These are phyloP conservation scores for Hanseniaspora pseudoguilliermondii DNA, from an alignment of 805 yeast genomes.

Conservation along the genomic window DNA sequence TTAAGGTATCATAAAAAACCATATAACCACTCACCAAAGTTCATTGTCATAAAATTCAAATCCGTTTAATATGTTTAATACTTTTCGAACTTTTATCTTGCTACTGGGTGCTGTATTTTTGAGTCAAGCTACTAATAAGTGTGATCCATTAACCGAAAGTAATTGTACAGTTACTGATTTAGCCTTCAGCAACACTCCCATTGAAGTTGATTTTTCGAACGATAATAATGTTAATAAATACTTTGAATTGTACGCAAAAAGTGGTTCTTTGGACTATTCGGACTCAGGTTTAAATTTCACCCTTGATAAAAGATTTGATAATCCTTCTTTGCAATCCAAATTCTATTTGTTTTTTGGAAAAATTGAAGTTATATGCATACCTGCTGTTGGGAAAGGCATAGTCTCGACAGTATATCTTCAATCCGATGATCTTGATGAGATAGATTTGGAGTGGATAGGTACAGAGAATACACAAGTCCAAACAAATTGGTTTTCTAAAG, in stretches of 20 bases:
- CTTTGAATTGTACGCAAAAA: conserved; percentile 32
- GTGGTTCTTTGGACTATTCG: conserved; percentile 35
- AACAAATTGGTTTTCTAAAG: conserved; percentile 71
- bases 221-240: conserved; percentile 29
- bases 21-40: too few relatives aligned
- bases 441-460: conserved; percentile 81
- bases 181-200: conserved; percentile 47
- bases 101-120: not conserved
- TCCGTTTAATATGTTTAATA: not conserved
- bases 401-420: conserved; percentile 72
- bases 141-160: conserved; percentile 34
- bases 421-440: conserved; percentile 76
- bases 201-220: conserved; percentile 39
- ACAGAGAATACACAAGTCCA: conserved; percentile 64
- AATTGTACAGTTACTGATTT: conserved; percentile 35
- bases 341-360: conserved; percentile 85
- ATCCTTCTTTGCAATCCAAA: conserved; percentile 64
- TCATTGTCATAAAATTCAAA: too few relatives aligned
- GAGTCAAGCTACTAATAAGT: conserved; percentile 16
- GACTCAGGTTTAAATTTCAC: conserved; percentile 52
- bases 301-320: conserved; percentile 51
- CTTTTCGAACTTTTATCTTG: not conserved
- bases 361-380: conserved; percentile 56
- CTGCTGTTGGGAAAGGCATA: conserved; percentile 68
- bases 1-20: too few relatives aligned